A percentile compares a stretch with the other conserved stretches of the same genome.
Conservation (phyloP, 371 early-diverging fungal genomes). For the Sporodiniella umbellata region DNA sequence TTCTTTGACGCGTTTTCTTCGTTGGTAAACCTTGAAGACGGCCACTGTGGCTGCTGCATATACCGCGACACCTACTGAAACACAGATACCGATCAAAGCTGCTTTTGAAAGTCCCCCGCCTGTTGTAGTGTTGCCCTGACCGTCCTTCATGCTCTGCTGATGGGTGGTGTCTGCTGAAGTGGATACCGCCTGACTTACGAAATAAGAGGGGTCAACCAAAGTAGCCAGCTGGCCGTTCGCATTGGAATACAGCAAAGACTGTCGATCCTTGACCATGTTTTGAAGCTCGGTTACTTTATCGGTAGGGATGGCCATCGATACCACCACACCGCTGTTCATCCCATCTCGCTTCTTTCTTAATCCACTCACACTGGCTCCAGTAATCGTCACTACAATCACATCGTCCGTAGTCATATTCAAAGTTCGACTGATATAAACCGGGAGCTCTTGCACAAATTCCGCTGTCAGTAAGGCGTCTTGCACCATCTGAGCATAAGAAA, state of each 20-base stretch:
- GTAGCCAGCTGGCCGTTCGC: slow-evolving; percentile 39
- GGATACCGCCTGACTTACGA: not conserved
- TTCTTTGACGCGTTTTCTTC: slow-evolving; percentile 22
- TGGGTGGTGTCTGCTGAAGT: slow-evolving; percentile 1
- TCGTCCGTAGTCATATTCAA: slow-evolving; percentile 31
- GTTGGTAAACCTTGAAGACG: slow-evolving; percentile 31
- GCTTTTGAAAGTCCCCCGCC: slow-evolving; percentile 35
- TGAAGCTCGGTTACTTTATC: slow-evolving; percentile 19
- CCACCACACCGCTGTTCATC: slow-evolving; percentile 23
- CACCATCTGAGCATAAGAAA: slow-evolving; percentile 44
- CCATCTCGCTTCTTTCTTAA: slow-evolving; percentile 7
- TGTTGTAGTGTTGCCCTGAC: not conserved
- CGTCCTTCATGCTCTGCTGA: not conserved
- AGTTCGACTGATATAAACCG: slow-evolving; percentile 25
- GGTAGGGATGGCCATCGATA: slow-evolving; percentile 38
- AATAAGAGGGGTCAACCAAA: slow-evolving; percentile 33
- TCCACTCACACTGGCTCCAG: slow-evolving; percentile 21
- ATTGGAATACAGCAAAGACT: slow-evolving; percentile 28
- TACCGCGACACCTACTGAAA: slow-evolving; percentile 35
- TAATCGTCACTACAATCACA: slow-evolving; percentile 45
- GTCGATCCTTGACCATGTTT: slow-evolving; percentile 15
- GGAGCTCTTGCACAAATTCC: slow-evolving; percentile 43
- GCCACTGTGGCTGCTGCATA: slow-evolving; percentile 43
- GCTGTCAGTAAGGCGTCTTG: slow-evolving; percentile 42
- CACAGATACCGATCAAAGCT: slow-evolving; percentile 42